phyloP scores from a whole-genome alignment of 805 yeast species.

The Zygosaccharomyces kombuchaensis region DNA sequence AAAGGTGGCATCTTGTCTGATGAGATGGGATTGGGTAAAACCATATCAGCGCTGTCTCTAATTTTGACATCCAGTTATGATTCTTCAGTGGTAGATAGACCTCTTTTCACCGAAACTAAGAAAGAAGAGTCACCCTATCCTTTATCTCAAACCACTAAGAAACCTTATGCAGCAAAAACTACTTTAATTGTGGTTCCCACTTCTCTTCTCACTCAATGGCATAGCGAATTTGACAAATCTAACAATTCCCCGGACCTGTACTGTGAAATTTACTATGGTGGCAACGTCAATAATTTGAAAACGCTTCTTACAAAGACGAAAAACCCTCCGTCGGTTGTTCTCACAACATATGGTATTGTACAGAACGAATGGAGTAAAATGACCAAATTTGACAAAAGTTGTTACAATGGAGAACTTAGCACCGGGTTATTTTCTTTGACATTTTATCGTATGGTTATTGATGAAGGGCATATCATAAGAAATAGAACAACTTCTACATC shows the following conservation, averaged over 20 bases:
- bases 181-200: constrained; percentile 85
- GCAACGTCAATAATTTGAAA: constrained; percentile 50
- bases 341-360: constrained; percentile 87
- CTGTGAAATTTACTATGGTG: constrained; percentile 74
- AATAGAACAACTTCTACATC: constrained; percentile 77
- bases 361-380: constrained; percentile 65
- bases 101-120: neutral
- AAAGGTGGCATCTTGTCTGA: constrained; percentile 90
- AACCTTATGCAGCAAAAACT: constrained; percentile 59
- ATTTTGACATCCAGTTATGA: constrained; percentile 63
- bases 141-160: constrained; percentile 7
- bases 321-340: constrained; percentile 60
- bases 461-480: constrained; percentile 88
- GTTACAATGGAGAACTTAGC: constrained; percentile 18
- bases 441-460: constrained; percentile 73
- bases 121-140: neutral
- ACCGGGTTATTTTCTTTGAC: constrained; percentile 65
- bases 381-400: constrained; percentile 22
- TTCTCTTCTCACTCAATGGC: constrained; percentile 91
- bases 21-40: constrained; percentile 96
- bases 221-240: constrained; percentile 64
- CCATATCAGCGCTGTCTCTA: constrained; percentile 75
- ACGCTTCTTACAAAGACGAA: constrained; percentile 38
- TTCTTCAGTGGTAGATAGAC: constrained; percentile 16
- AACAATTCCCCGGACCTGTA: constrained; percentile 41